These are phyloP conservation scores for Tricladium varicosporioides DNA, from an alignment of 2,329 filamentous ascomycete genomes.

Conservation along the genomic window DNA sequence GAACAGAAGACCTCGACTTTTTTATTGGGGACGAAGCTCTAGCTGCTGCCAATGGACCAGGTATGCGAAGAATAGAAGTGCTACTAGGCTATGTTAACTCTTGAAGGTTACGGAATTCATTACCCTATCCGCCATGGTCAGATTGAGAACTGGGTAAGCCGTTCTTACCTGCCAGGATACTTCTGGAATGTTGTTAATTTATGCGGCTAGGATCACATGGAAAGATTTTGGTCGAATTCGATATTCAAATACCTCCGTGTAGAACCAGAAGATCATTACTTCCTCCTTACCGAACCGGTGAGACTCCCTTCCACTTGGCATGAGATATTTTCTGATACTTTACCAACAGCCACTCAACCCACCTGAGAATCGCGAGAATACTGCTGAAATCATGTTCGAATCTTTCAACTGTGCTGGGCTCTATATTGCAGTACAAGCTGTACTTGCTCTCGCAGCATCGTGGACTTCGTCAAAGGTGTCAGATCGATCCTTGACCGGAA, in stretches of 20 bases:
- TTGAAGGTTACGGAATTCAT: conserved; percentile 83
- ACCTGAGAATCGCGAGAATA: conserved; percentile 97
- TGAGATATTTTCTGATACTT: neutral
- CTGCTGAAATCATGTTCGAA: conserved; percentile 99
- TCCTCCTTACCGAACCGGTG: conserved; percentile 95
- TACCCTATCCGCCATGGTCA: conserved; percentile 98
- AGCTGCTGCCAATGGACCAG: conserved; percentile 77
- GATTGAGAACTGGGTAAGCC: conserved; percentile 92
- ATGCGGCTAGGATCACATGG: conserved; percentile 82
- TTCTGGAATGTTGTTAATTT: conserved; percentile 17
- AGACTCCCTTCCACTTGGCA: conserved; percentile 31
- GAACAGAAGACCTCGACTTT: conserved; percentile 96
- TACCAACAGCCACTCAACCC: conserved; percentile 82
- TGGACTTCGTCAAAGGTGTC: conserved; percentile 99
- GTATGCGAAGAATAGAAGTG: conserved; percentile 40
- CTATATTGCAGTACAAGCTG: conserved; percentile 97
- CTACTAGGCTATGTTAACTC: conserved; percentile 18
- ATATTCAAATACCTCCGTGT: conserved; percentile 99
- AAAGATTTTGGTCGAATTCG: conserved; percentile 99
- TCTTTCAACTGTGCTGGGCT: conserved; percentile 99
- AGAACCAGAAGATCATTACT: conserved; percentile 98
- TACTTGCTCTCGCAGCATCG: conserved; percentile 91
- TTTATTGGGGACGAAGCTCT: conserved; percentile 98
- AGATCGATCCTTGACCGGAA: conserved; percentile 92
- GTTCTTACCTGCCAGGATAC: neutral